Evolutionary conservation across 176 grass and related monocot species (phyloP), one percentile per base, ranked within the genome.

Genomic region (Avena atlantica): DNA sequence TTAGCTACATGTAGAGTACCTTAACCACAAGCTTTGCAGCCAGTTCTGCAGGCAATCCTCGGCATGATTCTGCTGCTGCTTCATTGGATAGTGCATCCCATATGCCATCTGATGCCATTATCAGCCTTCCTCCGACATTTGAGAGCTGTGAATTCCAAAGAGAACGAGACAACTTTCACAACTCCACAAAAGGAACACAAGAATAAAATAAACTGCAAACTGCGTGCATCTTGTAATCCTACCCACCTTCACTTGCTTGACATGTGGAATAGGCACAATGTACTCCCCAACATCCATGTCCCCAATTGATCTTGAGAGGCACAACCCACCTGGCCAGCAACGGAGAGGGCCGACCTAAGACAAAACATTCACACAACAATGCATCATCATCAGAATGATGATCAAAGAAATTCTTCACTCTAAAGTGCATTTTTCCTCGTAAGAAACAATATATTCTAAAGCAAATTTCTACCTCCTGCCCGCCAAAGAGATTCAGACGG

Each of bases 81-180:
- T 99, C 97, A 66, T 88, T 91, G 81, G 94, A 88, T 69, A 99
- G 67, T 10, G 92, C 94, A 87, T 99, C 97, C 97, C 97, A 99
- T 92, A 99, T 96, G 74, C 97, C 97, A 87, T 99, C 97, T 45
- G 94, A 96, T 70, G 97, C 97, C 66, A 99, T 99, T 80, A 99
- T 96, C 15, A 99, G 66, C 64, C 94, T 88, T 87, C 97, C 94
- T 87, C 97, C 97, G 1, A 84, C 77, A 85, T 67, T 93, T 25
- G 94, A 95, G n/a, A 99, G 90, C 97, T 98, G 89, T 23, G 53
- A 89, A 89, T 66, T 87, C 65, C 79, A 17, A 68, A 82, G 12
- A 59, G 44, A 74, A 55, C 66, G 74, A 20, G 25, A 15, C 6
- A 47, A 74, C n/a, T 25, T 68, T 80, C 4, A 80, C 10, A 65